Base-by-base conservation (phyloP, 2,329 filamentous ascomycete species). In the Colletotrichum shisoi region DNA sequence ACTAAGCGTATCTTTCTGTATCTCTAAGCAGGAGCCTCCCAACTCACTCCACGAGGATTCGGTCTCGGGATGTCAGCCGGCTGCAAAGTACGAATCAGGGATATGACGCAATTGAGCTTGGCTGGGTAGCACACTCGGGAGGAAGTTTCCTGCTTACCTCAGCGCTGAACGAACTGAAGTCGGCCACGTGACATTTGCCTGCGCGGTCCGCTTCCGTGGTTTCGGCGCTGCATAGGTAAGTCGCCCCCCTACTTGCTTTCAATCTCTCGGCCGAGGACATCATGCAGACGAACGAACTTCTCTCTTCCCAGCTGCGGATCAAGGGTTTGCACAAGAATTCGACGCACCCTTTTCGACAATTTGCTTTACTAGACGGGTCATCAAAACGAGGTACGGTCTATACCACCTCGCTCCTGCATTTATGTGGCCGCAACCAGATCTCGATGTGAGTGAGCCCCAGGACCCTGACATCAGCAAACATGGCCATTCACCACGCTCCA, bases 401-500 rank as follows among this genome's bases (percentile, higher is more conserved):
- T 34, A 34, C 7, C 31, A 34, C 31, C 31, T 34, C 31, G 31
- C 31, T 34, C 31, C 31, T 34, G 19, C 37, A 37, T 34, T 39
- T 15, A 48, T 52, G 19, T 64, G 64, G 54, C 27, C 54, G 54
- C 56, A 54, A 46, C 24, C 54, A 67, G 61, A 67, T 64, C 64
- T 67, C 64, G 61, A 64, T 67, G 64, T 48, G 64, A 64, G 44
- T 54, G 11, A 58, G 61, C 49, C 61, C 61, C 64, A 67, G 64
- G 64, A 67, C 64, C 64, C 64, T 67, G 64, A 59, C 64, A 67
- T 64, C 61, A 64, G 64, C 61, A 59, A 58, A 45, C 63, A 45
- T 45, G 58, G 58, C 63, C 51, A 24, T 54, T 51, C 54, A 48
- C 40, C 34, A 56, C 54, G 54, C 61, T 31, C 21, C 27, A 64